Conservation (phyloP, 768 basidiomycete species). For the Tulasnella sp. region DNA sequence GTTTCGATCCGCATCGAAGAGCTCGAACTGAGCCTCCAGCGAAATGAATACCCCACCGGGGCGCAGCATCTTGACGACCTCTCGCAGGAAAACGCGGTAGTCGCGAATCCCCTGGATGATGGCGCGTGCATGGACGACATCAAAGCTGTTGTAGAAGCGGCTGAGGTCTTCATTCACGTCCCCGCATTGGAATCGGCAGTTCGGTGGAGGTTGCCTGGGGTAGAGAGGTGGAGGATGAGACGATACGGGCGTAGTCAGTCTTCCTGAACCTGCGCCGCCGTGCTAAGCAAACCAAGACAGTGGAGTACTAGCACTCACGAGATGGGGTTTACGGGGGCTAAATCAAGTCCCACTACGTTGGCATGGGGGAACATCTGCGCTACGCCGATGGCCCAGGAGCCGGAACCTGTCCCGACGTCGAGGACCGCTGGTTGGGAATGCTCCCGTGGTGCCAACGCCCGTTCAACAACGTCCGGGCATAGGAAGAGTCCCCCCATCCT, state of each 20-base stretch:
- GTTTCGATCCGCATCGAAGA: neutral
- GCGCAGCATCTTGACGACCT: conserved; percentile 13
- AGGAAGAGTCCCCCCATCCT: conserved; percentile 12
- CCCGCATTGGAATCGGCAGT: conserved; percentile 29
- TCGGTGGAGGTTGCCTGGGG: conserved; percentile 11
- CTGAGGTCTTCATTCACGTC: conserved; percentile 22
- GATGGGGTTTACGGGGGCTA: conserved; percentile 20
- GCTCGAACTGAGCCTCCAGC: conserved; percentile 22
- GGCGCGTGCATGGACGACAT: conserved; percentile 23
- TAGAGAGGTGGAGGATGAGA: no score
- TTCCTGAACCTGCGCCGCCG: no score
- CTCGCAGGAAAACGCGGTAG: conserved; percentile 4
- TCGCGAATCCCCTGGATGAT: conserved; percentile 18
- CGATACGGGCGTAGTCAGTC: neutral
- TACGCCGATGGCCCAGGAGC: conserved; percentile 24
- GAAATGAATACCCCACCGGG: conserved; percentile 27
- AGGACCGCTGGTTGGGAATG: conserved; percentile 18
- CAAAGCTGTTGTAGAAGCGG: conserved; percentile 3
- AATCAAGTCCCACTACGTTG: conserved; percentile 21
- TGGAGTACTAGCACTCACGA: neutral
- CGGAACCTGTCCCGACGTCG: conserved; percentile 31
- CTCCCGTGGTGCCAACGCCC: neutral
- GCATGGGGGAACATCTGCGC: conserved; percentile 20
- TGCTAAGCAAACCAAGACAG: neutral
- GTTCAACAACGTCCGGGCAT: neutral